Evolutionary conservation across 1,284 basidiomycete genomes (phyloP).

Genomic region (Polyporus tsugae): DNA sequence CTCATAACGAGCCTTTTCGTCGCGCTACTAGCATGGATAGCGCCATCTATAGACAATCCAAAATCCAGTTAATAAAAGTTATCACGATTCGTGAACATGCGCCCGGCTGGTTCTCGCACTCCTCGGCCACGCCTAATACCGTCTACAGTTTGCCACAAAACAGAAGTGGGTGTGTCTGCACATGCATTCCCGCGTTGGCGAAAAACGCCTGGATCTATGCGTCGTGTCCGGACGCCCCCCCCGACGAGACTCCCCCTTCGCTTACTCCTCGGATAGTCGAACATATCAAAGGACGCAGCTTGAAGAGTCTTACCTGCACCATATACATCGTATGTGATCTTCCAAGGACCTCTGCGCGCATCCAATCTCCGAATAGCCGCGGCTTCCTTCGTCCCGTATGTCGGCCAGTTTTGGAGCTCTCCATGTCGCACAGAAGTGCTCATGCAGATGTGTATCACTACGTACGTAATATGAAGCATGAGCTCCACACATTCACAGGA

Average conservation of each 20-base stretch:
- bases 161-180: no score
- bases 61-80: no score
- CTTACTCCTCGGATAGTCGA: neutral
- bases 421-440: constrained; percentile 36
- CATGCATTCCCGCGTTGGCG: no score
- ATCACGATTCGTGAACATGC: neutral
- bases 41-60: neutral
- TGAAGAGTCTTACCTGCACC: constrained; percentile 20
- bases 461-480: neutral
- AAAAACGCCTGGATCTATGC: no score
- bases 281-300: neutral
- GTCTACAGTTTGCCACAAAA: no score
- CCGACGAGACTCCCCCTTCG: no score
- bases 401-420: constrained; percentile 39
- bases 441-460: constrained; percentile 17
- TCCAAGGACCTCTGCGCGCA: constrained; percentile 48
- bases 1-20: neutral
- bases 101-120: no score
- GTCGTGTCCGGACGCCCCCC: no score
- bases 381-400: constrained; percentile 45
- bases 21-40: neutral
- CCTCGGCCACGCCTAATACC: no score
- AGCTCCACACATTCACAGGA: neutral
- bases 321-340: constrained; percentile 47
- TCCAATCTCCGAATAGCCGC: constrained; percentile 44